Conservation (phyloP, 169 alveolate genomes). For the Plasmodium gonderi region DNA sequence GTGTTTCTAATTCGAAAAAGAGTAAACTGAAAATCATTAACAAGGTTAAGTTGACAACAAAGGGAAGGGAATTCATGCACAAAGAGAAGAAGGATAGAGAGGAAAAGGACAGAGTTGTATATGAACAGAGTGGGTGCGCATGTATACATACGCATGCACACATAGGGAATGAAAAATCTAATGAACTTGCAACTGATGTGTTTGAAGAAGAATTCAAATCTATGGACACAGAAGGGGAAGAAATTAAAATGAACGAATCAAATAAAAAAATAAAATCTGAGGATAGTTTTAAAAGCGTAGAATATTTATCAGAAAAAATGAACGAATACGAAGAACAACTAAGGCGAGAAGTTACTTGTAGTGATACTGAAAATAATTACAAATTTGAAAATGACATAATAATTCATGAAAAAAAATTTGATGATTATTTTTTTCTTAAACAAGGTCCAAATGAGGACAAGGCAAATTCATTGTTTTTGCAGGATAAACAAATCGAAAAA, state of each 20-base stretch:
- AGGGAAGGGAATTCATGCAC: conserved; percentile 32
- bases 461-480: neutral
- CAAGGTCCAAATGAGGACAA: neutral
- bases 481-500: neutral
- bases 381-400: neutral
- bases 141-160: too few relatives aligned
- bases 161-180: neutral
- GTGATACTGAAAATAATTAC: conserved; percentile 9
- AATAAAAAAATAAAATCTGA: neutral
- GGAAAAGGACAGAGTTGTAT: neutral
- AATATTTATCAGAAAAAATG: conserved; percentile 1
- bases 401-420: neutral
- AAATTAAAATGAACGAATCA: neutral
- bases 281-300: conserved; percentile 21
- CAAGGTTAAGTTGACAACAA: conserved; percentile 36
- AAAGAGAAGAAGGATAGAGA: neutral
- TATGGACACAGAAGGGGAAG: neutral
- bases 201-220: neutral
- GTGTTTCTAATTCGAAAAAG: conserved; percentile 3
- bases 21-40: conserved; percentile 15
- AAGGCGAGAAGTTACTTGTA: neutral
- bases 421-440: neutral
- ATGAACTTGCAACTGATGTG: neutral
- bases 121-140: neutral
- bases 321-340: neutral